Evolutionary conservation across 208 protist genomes (phyloP).

Genomic region (Wallacemonas rigidus): DNA sequence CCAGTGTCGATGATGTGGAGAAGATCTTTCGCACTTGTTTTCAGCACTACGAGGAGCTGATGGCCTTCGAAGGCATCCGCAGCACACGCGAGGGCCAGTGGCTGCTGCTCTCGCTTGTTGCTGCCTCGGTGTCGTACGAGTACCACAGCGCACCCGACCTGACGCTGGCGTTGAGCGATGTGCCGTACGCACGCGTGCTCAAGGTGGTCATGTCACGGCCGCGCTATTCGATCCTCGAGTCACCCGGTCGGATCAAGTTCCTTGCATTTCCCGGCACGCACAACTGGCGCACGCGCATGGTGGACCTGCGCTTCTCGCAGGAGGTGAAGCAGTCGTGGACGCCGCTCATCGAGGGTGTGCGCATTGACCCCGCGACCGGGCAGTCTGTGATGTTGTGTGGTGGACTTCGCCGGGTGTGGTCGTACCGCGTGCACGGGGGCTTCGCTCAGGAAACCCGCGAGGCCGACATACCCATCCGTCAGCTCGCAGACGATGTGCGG

Average conservation of each 20-base stretch:
- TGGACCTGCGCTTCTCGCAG: conserved; percentile 45
- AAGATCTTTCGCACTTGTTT: conserved; percentile 49
- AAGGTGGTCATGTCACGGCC: conserved; percentile 35
- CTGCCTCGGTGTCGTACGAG: conserved; percentile 62
- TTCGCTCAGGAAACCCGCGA: conserved; percentile 67
- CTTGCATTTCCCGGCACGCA: conserved; percentile 83
- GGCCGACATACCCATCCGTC: conserved; percentile 40
- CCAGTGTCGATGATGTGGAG: conserved; percentile 42
- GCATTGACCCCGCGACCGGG: background rate
- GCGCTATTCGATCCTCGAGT: conserved; percentile 72
- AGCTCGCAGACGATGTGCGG: conserved; percentile 50
- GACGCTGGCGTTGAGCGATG: conserved; percentile 60
- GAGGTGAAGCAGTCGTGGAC: conserved; percentile 37
- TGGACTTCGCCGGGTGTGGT: conserved; percentile 49
- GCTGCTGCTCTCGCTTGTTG: conserved; percentile 61
- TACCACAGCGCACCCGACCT: conserved; percentile 62
- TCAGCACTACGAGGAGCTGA: conserved; percentile 49
- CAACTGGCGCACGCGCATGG: conserved; percentile 69
- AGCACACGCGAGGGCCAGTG: conserved; percentile 36
- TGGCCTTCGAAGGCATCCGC: conserved; percentile 41
- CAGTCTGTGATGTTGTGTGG: conserved; percentile 30
- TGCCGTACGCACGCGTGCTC: conserved; percentile 70
- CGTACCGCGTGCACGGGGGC: conserved; percentile 64
- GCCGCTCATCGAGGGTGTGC: conserved; percentile 41
- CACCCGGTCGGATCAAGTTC: conserved; percentile 67